phyloP scores from a whole-genome alignment of 2,329 filamentous ascomycete genomes.

The Penicillium sclerotigenum region DNA sequence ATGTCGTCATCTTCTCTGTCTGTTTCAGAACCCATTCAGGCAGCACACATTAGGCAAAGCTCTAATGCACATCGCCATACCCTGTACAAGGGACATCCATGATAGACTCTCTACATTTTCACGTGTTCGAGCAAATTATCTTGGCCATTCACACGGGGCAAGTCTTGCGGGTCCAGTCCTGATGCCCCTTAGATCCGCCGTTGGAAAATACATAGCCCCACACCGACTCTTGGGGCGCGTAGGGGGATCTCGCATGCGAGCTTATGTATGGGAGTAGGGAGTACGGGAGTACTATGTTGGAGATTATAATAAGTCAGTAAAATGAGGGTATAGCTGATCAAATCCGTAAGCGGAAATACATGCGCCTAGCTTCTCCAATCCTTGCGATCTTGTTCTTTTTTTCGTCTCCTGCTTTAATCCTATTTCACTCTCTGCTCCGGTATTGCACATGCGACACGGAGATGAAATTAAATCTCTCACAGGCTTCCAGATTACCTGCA shows the following conservation, averaged over 20 bases:
- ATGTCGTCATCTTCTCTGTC: not conserved
- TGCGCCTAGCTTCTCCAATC: not conserved
- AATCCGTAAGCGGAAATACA: not conserved
- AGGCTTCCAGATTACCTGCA: not conserved
- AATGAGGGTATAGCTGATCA: not conserved
- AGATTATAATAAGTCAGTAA: not conserved
- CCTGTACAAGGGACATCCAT: not conserved
- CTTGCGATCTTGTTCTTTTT: not conserved
- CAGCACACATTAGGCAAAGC: not conserved
- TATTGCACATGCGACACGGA: not conserved
- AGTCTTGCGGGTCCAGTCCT: not conserved
- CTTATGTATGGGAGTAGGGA: no score
- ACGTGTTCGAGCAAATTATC: not conserved
- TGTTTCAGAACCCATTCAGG: not conserved
- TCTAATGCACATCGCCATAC: not conserved
- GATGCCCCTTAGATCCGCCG: constrained; percentile 2
- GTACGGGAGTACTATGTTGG: no score
- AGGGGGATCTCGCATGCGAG: not conserved
- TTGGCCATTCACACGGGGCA: not conserved
- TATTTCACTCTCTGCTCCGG: not conserved
- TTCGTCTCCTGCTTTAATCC: not conserved
- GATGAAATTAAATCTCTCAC: not conserved
- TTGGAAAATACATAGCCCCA: constrained; percentile 2
- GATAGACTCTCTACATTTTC: not conserved
- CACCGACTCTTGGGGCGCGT: not conserved